Evolutionary conservation across 176 grass and related monocot species (phyloP), one percentile per base, ranked within the genome.

Genomic region (Ensete ventricosum): DNA sequence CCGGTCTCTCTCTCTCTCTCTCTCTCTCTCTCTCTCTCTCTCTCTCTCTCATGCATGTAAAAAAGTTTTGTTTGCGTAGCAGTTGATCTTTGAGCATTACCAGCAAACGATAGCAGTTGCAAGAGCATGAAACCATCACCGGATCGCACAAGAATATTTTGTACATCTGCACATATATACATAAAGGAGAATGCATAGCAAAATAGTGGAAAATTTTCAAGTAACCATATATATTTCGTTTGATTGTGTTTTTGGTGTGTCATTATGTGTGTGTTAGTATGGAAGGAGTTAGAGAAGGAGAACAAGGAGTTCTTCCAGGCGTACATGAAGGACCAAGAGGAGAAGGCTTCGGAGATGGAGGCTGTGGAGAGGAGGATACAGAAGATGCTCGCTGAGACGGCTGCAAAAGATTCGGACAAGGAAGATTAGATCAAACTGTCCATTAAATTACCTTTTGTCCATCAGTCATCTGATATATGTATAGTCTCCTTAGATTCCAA

Each of bases 201-300:
- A 43, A 43, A 43, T 43, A 43, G 34, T 43, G 34, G 34, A 43
- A 43, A 43, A 6, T 43, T 43, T 6, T 6, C 34, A 43, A 43
- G 34, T 43, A 43, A 43, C 34, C 34, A 6, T 6, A 43, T 43
- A 43, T 43, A 43, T 43, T 43, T 43, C 34, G 34, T 43, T 57
- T 17, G 55, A 57, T 57, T 57, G 55, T 57, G 55, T 57, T 9
- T 69, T 13, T 43, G 34, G 34, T 43, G 24, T 25, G 24, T 25
- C 24, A 25, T 25, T 1, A 25, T 25, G 24, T 25, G 19, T 25
- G 24, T 25, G 19, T 12, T 20, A 77, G 75, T 77, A 1, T 77
- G 75, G 75, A 22, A 10, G 11, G 75, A 77, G 75, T 26, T 77
- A 60, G 75, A 77, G 59, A 77, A 77, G 60, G 75, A 65, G 75